Conservation (phyloP, 2,329 filamentous ascomycete species). For the Beauveria pseudobassiana region DNA sequence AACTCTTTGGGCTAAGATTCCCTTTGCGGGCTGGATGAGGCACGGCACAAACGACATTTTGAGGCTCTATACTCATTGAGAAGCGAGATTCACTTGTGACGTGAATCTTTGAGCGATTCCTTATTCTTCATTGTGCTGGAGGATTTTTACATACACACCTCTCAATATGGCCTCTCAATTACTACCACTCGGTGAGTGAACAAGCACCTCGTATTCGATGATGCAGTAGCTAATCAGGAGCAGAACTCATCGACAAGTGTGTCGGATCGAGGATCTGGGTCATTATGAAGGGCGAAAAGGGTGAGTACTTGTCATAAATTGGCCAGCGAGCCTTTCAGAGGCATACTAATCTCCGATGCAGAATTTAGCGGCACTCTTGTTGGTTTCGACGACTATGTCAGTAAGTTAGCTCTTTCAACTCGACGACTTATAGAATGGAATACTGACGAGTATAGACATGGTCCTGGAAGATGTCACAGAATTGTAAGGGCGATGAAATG, state of each 20-base stretch:
- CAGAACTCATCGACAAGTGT: slow-evolving; percentile 98
- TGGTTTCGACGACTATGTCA: slow-evolving; percentile 99
- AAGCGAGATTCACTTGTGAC: not conserved
- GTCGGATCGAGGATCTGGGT: slow-evolving; percentile 98
- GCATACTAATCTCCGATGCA: slow-evolving; percentile 30
- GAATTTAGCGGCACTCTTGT: slow-evolving; percentile 93
- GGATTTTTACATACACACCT: not conserved
- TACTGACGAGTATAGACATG: slow-evolving; percentile 63
- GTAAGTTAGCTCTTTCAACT: slow-evolving; percentile 51
- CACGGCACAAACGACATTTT: not conserved
- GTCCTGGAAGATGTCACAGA: slow-evolving; percentile 95
- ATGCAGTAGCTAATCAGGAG: slow-evolving; percentile 16
- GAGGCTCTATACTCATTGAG: not conserved
- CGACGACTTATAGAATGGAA: no score
- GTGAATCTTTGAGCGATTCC: not conserved
- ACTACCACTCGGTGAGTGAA: slow-evolving; percentile 55
- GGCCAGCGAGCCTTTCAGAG: not conserved
- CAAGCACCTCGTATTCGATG: not conserved
- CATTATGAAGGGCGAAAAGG: slow-evolving; percentile 98
- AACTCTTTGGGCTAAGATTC: slow-evolving; percentile 12
- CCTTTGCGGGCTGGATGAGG: not conserved
- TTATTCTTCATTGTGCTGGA: no score
- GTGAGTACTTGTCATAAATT: slow-evolving; percentile 34
- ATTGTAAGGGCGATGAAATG: slow-evolving; percentile 48
- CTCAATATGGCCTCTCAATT: slow-evolving; percentile 63